Base-by-base conservation (phyloP, 257 asterid species). In the Jasminum sambac region DNA sequence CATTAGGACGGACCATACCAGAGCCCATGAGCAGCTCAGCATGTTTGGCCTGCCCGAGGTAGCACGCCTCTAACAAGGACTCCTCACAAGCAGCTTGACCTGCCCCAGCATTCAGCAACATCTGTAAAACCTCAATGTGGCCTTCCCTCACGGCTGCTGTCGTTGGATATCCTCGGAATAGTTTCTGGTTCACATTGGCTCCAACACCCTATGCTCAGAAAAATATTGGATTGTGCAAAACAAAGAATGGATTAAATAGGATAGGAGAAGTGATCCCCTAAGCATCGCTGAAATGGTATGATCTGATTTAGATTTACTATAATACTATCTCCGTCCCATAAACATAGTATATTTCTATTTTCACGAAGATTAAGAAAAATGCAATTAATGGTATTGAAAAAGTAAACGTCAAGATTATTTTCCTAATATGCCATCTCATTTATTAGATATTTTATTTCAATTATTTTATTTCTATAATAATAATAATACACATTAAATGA, bases 91-190 rank as follows among this genome's bases (percentile, higher is more conserved):
- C 90, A 37, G 80, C 79, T 70, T 86, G 96, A 75, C 77, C 66
- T 39, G 90, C 89, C 74, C 95, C 92, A 23, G 86, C 86, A 13
- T 79, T 76, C 43, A 89, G 60, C 59, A 89, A 77, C 69, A 84
- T 73, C 79, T 85, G 82, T 79, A 89, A 68, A 71, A 83, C 85
- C 81, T 83, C 86, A 40, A 71, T 42, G 76, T 89, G 89, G 40
- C 84, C 92, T 79, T 87, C 96, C 71, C 96, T 81, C 38, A 84
- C 95, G 0, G 96, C 90, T 23, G 90, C 96, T 19, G 95, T 89
- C 41, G 89, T 83, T 59, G 96, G 92, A 67, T 87, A 87, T 9
- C 96, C 96, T 63, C 95, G 81, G 79, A 89, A 89, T 76, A 87
- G 64, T 71, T 85, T 87, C 63, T 89, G 88, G 79, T 87, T 87